These are phyloP conservation scores for Aspergillaceae sp. DNA, from an alignment of 2,329 filamentous ascomycete genomes.

Conservation along the genomic window DNA sequence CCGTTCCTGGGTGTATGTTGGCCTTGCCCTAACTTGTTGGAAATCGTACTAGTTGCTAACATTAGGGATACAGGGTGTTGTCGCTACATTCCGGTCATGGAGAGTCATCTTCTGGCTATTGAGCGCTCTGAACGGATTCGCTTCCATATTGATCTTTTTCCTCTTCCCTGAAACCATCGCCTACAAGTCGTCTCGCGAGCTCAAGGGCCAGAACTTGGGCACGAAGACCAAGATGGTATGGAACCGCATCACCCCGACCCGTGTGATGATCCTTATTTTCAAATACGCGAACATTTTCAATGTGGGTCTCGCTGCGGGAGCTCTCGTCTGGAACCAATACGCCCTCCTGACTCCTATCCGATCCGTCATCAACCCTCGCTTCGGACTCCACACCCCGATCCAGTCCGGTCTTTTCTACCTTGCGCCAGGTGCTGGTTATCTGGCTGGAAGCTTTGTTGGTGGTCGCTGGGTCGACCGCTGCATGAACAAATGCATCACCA, in stretches of 20 bases:
- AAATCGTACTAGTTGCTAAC: conserved; percentile 22
- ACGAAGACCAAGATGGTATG: conserved; percentile 49
- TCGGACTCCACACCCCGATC: conserved; percentile 57
- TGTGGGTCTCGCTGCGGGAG: conserved; percentile 51
- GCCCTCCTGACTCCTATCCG: conserved; percentile 60
- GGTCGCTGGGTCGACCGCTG: conserved; percentile 61
- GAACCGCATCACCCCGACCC: conserved; percentile 58
- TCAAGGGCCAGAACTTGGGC: conserved; percentile 45
- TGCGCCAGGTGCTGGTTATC: conserved; percentile 61
- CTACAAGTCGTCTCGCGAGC: conserved; percentile 52
- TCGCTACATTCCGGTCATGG: conserved; percentile 67
- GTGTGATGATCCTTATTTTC: conserved; percentile 53
- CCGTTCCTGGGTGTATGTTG: conserved; percentile 28
- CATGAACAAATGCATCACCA: conserved; percentile 56
- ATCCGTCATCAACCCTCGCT: conserved; percentile 66
- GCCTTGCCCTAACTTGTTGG: neutral
- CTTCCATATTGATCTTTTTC: conserved; percentile 53
- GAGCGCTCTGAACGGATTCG: conserved; percentile 55
- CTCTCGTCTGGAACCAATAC: conserved; percentile 70
- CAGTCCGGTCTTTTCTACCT: conserved; percentile 66
- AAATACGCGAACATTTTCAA: conserved; percentile 61
- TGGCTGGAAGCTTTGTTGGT: conserved; percentile 62
- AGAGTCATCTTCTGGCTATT: conserved; percentile 71
- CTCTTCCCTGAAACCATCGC: conserved; percentile 67
- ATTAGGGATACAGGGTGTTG: conserved; percentile 58